These are phyloP conservation scores for Corinectria fuckeliana DNA, from an alignment of 2,329 filamentous ascomycete genomes.

Conservation along the genomic window DNA sequence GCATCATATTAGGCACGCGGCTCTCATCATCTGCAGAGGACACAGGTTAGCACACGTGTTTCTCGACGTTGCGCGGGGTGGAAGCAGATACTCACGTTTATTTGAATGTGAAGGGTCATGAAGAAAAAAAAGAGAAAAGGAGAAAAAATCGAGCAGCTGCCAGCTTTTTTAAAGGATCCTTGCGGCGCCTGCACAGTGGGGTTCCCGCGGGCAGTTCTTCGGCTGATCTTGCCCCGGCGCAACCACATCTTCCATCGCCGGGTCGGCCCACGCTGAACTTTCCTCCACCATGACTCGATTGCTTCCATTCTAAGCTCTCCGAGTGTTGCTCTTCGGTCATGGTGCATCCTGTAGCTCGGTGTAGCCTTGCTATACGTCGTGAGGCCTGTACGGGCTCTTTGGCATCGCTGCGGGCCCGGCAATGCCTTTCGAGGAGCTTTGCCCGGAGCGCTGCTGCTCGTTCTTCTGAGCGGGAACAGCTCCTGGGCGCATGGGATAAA, in stretches of 20 bases:
- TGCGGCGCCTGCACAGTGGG: slow-evolving; percentile 32
- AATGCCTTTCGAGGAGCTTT: slow-evolving; percentile 32
- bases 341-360: slow-evolving; percentile 36
- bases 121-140: slow-evolving; percentile 63
- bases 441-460: slow-evolving; percentile 28
- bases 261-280: slow-evolving; percentile 29
- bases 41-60: slow-evolving; percentile 41
- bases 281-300: slow-evolving; percentile 32
- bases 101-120: slow-evolving; percentile 99
- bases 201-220: slow-evolving; percentile 37
- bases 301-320: slow-evolving; percentile 5
- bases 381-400: slow-evolving; percentile 7
- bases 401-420: slow-evolving; percentile 16
- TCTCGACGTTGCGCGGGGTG: slow-evolving; percentile 20
- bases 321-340: slow-evolving; percentile 22
- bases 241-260: background rate
- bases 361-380: slow-evolving; percentile 29
- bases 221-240: slow-evolving; percentile 26
- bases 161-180: slow-evolving; percentile 47
- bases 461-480: slow-evolving; percentile 28
- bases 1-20: slow-evolving; percentile 93
- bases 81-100: slow-evolving; percentile 73
- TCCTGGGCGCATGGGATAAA: slow-evolving; percentile 40
- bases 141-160: slow-evolving; percentile 40
- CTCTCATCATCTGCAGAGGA: slow-evolving; percentile 92